Conservation (phyloP, 352 stramenopile species). For the Pythium folliculosum region DNA sequence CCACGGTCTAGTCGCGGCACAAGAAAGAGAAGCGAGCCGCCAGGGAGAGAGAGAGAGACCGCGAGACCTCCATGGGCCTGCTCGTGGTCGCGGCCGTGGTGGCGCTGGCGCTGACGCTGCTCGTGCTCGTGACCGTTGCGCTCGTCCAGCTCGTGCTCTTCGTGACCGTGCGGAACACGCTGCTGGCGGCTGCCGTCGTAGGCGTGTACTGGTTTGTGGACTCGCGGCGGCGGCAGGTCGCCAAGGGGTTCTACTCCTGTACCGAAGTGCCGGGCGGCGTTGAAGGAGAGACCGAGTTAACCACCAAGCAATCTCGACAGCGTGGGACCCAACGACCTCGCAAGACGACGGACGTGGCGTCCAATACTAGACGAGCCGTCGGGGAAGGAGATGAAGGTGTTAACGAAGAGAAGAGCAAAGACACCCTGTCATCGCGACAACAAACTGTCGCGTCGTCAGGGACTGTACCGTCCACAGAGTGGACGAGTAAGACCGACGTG, state of each 20-base stretch:
- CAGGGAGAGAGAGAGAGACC: not conserved
- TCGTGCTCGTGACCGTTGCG: constrained; percentile 23
- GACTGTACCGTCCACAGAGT: not conserved
- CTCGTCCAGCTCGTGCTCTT: constrained; percentile 39
- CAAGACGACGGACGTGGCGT: not conserved
- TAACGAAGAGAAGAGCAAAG: constrained; percentile 3
- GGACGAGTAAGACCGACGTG: not conserved
- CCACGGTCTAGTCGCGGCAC: not conserved
- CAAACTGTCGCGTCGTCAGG: not conserved
- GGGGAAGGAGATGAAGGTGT: not conserved
- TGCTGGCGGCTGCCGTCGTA: constrained; percentile 15
- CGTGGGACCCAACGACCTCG: not conserved
- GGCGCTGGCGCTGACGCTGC: constrained; percentile 30
- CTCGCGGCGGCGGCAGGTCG: constrained; percentile 27
- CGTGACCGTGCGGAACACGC: constrained; percentile 30
- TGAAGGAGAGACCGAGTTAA: not conserved
- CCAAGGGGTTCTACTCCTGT: constrained; percentile 59
- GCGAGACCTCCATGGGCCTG: constrained; percentile 33
- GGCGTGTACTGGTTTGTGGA: constrained; percentile 30
- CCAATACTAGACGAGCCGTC: not conserved
- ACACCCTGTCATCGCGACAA: not conserved
- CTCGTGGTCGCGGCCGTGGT: constrained; percentile 25
- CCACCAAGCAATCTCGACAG: not conserved
- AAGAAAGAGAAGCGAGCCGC: not conserved
- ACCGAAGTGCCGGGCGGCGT: constrained; percentile 21